Conservation (phyloP, 495 filamentous ascomycete genomes). For the Tuber aestivum region DNA sequence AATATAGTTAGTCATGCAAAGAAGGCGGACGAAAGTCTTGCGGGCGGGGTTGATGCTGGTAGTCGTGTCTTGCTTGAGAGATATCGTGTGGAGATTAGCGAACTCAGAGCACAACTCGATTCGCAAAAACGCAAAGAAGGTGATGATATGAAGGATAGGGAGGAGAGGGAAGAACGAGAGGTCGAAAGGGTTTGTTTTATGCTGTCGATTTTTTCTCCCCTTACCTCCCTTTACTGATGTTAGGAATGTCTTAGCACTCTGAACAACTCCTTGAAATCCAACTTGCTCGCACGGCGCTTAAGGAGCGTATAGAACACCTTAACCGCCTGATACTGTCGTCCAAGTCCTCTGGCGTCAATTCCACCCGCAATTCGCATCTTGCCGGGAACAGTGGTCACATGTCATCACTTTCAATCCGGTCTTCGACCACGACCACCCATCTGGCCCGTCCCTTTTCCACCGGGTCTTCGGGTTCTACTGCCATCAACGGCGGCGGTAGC, state of each 20-base stretch:
- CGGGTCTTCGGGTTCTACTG: conserved; percentile 57
- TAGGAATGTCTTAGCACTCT: conserved; percentile 54
- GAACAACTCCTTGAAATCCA: conserved; percentile 99
- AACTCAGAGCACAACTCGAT: conserved; percentile 76
- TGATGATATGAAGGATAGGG: conserved; percentile 52
- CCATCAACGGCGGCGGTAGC: conserved; percentile 44
- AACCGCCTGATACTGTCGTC: conserved; percentile 93
- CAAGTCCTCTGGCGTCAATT: conserved; percentile 91
- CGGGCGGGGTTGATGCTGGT: conserved; percentile 67
- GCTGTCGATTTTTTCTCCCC: conserved; percentile 9
- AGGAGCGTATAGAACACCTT: conserved; percentile 94
- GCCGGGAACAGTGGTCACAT: conserved; percentile 43
- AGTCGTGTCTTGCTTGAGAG: conserved; percentile 84
- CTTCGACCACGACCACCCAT: conserved; percentile 65
- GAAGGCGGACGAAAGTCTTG: conserved; percentile 81
- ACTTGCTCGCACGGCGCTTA: conserved; percentile 85
- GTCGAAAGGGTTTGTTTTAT: conserved; percentile 53
- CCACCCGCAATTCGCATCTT: conserved; percentile 46
- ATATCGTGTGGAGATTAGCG: conserved; percentile 88
- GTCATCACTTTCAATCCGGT: conserved; percentile 56
- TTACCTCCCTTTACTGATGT: conserved; percentile 10
- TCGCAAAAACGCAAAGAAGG: conserved; percentile 66
- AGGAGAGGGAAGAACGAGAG: conserved; percentile 71
- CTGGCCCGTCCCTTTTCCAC: conserved; percentile 64
- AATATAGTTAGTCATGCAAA: conserved; percentile 97